Conservation (phyloP, 805 yeast genomes). For the Candida ipomoeae region DNA sequence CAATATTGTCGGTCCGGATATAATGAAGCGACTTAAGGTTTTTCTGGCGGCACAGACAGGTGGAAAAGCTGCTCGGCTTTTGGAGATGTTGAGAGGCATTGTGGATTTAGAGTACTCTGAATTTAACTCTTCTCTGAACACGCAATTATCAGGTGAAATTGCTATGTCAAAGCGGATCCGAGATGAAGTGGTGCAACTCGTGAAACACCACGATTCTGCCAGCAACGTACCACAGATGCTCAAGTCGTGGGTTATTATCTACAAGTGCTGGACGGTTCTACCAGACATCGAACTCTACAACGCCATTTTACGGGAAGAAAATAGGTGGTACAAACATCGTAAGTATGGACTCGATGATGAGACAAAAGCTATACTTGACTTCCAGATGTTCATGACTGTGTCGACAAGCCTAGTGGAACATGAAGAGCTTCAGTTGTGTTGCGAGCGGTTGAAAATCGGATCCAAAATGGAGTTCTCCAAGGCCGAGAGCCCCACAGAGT, state of each 20-base stretch:
- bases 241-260: constrained; percentile 9
- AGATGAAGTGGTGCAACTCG: constrained; percentile 4
- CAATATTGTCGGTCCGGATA: constrained; percentile 12
- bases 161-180: constrained; percentile 3
- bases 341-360: constrained; percentile 9
- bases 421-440: constrained; percentile 2
- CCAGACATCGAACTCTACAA: constrained; percentile 2
- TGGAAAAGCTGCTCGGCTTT: constrained; percentile 7
- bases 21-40: constrained; percentile 5
- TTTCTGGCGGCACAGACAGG: background rate
- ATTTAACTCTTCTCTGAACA: background rate
- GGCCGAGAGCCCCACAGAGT: background rate
- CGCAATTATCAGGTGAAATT: background rate
- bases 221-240: background rate
- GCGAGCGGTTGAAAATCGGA: background rate
- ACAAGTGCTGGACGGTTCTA: background rate
- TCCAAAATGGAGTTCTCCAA: background rate
- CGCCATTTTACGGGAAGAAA: constrained; percentile 5
- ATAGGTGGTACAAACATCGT: constrained; percentile 5
- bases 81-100: constrained; percentile 4
- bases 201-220: background rate
- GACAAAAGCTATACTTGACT: constrained; percentile 11
- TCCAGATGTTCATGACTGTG: constrained; percentile 8
- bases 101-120: constrained; percentile 10
- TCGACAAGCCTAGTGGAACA: constrained; percentile 3